Conservation (phyloP, 495 filamentous ascomycete genomes). For the Penicillium riverlandense region DNA sequence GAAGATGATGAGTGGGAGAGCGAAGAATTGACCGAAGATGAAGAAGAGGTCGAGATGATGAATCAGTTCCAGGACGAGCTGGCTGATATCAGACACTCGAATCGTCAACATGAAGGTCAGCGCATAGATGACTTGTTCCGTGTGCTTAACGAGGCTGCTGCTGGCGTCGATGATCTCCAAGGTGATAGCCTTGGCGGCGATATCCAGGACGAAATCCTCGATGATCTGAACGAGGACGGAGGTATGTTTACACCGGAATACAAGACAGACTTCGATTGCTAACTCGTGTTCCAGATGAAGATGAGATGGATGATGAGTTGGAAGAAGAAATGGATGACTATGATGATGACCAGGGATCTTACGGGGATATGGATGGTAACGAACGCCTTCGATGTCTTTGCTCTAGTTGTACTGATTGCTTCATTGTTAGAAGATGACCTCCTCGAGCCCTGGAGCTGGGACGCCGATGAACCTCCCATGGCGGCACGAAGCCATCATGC, state of each 20-base stretch:
- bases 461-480: slow-evolving; percentile 38
- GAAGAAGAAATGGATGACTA: slow-evolving; percentile 45
- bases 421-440: slow-evolving; percentile 39
- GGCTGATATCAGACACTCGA: slow-evolving; percentile 63
- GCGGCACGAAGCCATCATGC: slow-evolving; percentile 40
- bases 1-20: slow-evolving; percentile 56
- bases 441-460: slow-evolving; percentile 50
- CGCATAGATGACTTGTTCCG: slow-evolving; percentile 36
- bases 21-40: slow-evolving; percentile 47
- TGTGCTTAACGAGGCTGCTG: slow-evolving; percentile 34
- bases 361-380: slow-evolving; percentile 38
- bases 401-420: not conserved
- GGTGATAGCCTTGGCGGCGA: slow-evolving; percentile 30
- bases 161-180: slow-evolving; percentile 29
- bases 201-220: slow-evolving; percentile 47
- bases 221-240: slow-evolving; percentile 62
- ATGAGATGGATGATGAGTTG: slow-evolving; percentile 47
- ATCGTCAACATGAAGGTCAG: slow-evolving; percentile 51
- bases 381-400: not conserved
- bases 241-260: slow-evolving; percentile 41
- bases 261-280: slow-evolving; percentile 2
- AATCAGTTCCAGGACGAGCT: slow-evolving; percentile 41
- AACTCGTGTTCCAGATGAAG: slow-evolving; percentile 30
- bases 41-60: slow-evolving; percentile 50
- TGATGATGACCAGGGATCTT: slow-evolving; percentile 39